Conservation (phyloP, 495 filamentous ascomycete species). For the Xylaria palmicola region DNA sequence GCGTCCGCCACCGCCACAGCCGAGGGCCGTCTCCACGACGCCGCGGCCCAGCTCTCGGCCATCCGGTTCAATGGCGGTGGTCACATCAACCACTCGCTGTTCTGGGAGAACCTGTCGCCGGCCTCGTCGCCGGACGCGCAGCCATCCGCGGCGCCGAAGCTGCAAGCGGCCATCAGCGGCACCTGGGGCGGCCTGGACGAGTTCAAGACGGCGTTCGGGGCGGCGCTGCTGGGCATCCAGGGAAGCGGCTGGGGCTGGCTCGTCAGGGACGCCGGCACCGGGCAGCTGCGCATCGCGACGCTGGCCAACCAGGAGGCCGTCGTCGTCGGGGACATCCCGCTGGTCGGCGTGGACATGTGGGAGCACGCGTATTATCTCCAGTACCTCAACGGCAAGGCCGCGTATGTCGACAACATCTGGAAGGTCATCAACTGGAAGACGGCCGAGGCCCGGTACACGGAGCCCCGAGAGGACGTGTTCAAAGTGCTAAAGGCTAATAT, state of each 20-base stretch:
- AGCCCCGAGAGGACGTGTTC: conserved; percentile 36
- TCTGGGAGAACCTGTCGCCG: conserved; percentile 91
- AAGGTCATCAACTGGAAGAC: conserved; percentile 98
- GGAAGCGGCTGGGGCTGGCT: conserved; percentile 83
- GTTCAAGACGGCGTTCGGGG: conserved; percentile 75
- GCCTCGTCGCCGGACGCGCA: conserved; percentile 45
- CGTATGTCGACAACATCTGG: conserved; percentile 97
- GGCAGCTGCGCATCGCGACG: conserved; percentile 69
- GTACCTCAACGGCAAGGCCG: conserved; percentile 98
- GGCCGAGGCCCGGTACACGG: conserved; percentile 76
- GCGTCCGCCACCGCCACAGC: conserved; percentile 51
- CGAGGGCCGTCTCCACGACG: conserved; percentile 54
- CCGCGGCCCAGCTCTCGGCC: conserved; percentile 64
- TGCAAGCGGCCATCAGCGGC: conserved; percentile 63
- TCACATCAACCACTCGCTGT: conserved; percentile 88
- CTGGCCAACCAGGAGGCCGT: conserved; percentile 94
- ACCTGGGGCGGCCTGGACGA: conserved; percentile 64
- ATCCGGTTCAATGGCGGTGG: conserved; percentile 93
- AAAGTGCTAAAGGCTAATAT: conserved; percentile 34
- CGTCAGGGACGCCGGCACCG: conserved; percentile 79
- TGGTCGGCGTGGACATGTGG: conserved; percentile 97
- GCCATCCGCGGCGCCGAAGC: conserved; percentile 55
- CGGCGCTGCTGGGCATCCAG: conserved; percentile 59
- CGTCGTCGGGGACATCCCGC: conserved; percentile 77
- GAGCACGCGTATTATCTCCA: conserved; percentile 74